These are phyloP conservation scores for Rhipidocladum racemiflorum DNA, from an alignment of 176 grass and related monocot species.

Conservation along the genomic window DNA sequence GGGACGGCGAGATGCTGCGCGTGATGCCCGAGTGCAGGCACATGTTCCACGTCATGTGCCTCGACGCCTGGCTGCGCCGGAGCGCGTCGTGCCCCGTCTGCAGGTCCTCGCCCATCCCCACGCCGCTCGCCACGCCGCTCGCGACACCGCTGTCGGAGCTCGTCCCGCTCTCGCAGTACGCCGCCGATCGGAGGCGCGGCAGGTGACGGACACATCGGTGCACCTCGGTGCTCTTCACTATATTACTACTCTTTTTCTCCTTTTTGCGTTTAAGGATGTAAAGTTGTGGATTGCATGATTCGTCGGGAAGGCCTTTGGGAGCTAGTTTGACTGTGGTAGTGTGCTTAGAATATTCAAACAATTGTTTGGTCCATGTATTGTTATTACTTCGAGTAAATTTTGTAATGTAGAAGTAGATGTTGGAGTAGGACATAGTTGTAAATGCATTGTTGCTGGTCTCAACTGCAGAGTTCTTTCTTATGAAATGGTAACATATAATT, in stretches of 20 bases:
- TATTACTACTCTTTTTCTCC: not conserved
- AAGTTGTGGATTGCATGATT: constrained; percentile 28
- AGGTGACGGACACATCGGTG: constrained; percentile 32
- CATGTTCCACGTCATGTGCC: constrained; percentile 66
- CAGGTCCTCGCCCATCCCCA: constrained; percentile 81
- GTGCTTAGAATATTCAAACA: constrained; percentile 32
- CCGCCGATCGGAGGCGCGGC: constrained; percentile 60
- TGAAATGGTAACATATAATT: not conserved
- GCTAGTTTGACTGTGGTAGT: constrained; percentile 8
- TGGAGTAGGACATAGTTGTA: constrained; percentile 27
- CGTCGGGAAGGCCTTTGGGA: not conserved
- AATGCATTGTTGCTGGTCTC: constrained; percentile 32
- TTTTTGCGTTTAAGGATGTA: not conserved
- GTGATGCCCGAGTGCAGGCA: constrained; percentile 82
- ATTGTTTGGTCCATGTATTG: constrained; percentile 33
- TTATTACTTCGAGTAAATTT: constrained; percentile 19
- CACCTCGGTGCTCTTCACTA: constrained; percentile 29
- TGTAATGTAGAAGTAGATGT: constrained; percentile 36
- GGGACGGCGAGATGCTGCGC: constrained; percentile 71
- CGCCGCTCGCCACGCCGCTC: constrained; percentile 59
- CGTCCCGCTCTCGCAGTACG: constrained; percentile 79
- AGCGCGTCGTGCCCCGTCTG: constrained; percentile 79
- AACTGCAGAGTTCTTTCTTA: not conserved
- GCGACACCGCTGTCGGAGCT: constrained; percentile 73
- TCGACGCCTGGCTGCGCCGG: constrained; percentile 73